Evolutionary conservation across 2,329 filamentous ascomycete genomes (phyloP).

Genomic region (Scedosporium minutisporum): DNA sequence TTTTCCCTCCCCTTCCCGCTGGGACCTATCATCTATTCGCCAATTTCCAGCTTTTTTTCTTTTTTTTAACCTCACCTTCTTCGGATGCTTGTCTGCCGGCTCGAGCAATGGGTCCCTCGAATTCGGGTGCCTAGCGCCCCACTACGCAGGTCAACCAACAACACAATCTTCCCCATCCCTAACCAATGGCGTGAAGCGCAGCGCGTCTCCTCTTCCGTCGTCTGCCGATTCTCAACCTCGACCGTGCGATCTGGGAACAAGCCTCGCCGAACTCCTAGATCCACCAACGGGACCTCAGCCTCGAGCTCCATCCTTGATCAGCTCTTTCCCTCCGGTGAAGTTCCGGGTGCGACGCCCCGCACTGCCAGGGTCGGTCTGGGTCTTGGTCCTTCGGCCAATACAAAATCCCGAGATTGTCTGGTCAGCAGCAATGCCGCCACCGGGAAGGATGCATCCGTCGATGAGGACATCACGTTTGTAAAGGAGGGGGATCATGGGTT

Average conservation of each 20-base stretch:
- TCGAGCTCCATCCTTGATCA: constrained; percentile 6
- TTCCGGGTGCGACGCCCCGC: neutral
- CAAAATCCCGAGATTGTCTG: neutral
- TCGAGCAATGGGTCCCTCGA: constrained; percentile 7
- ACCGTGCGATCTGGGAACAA: neutral
- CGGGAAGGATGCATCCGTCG: neutral
- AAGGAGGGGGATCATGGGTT: constrained; percentile 7
- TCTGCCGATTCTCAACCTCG: constrained; percentile 5
- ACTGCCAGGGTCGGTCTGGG: neutral
- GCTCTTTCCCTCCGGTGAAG: constrained; percentile 2
- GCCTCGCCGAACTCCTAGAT: neutral
- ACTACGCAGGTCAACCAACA: neutral
- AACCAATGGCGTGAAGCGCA: constrained; percentile 1
- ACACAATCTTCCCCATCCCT: neutral
- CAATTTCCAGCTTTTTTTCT: neutral
- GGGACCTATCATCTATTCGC: neutral
- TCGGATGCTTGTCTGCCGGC: constrained; percentile 5
- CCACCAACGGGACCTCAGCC: neutral
- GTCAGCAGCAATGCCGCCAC: neutral
- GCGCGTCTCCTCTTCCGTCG: neutral
- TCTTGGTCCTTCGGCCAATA: neutral
- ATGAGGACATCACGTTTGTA: constrained; percentile 1
- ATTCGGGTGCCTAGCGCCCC: neutral
- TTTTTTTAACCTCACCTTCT: neutral
- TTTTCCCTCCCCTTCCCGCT: neutral